These are phyloP conservation scores for Penicillium sp. DNA, from an alignment of 2,329 filamentous ascomycete genomes.

Conservation along the genomic window DNA sequence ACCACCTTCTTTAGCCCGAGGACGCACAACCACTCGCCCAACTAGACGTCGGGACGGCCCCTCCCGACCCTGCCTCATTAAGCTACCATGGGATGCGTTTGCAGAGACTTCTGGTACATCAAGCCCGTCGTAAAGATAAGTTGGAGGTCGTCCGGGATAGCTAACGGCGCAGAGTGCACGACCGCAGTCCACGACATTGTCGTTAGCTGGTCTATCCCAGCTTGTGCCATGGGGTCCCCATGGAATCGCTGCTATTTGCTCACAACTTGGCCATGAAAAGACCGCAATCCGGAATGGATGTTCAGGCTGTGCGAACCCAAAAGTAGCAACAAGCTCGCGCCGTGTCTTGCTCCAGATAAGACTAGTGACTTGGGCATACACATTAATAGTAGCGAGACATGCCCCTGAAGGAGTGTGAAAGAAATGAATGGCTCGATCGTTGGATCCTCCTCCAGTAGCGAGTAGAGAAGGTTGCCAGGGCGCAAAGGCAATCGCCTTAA, in stretches of 20 bases:
- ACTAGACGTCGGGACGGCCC: conserved; percentile 20
- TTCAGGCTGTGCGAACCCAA: conserved; percentile 89
- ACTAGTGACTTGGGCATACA: conserved; percentile 90
- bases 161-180: conserved; percentile 82
- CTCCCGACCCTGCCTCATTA: conserved; percentile 7
- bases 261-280: conserved; percentile 92
- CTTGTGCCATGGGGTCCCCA: conserved; percentile 67
- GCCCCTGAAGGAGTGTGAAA: conserved; percentile 85
- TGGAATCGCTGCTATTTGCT: conserved; percentile 81
- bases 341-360: conserved; percentile 87
- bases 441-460: conserved; percentile 89
- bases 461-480: conserved; percentile 88
- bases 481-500: conserved; percentile 96
- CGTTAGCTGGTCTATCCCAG: conserved; percentile 33
- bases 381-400: conserved; percentile 85
- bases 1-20: conserved; percentile 56
- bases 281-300: conserved; percentile 89
- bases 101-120: conserved; percentile 22
- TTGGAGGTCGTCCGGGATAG: conserved; percentile 70
- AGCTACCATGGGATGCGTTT: conserved; percentile 8
- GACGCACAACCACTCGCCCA: conserved; percentile 32
- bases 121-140: conserved; percentile 22
- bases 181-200: conserved; percentile 42
- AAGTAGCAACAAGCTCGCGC: conserved; percentile 88
- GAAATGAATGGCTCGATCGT: conserved; percentile 95